phyloP scores from a whole-genome alignment of 1,284 basidiomycete genomes.

The Ceratobasidium sp. region DNA sequence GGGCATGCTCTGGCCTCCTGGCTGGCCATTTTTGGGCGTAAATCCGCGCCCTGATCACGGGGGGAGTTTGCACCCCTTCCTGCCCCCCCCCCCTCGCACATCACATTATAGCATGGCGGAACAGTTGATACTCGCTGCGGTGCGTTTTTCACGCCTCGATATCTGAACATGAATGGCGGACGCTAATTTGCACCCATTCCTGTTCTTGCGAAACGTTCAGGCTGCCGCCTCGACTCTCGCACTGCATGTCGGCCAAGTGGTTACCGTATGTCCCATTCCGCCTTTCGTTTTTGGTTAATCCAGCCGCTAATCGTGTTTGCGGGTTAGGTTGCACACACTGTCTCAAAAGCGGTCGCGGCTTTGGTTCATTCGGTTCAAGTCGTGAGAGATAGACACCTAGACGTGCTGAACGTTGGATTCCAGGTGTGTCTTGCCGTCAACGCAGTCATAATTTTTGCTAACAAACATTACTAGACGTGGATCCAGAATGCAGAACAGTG shows the following conservation, averaged over 20 bases:
- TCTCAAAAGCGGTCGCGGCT: too few species aligned
- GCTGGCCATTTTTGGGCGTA: too few species aligned
- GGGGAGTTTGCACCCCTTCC: background rate
- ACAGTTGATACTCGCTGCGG: background rate
- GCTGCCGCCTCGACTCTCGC: background rate
- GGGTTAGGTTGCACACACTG: constrained; percentile 9
- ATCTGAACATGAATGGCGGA: too few species aligned
- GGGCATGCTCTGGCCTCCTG: constrained; percentile 3
- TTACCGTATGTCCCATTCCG: background rate
- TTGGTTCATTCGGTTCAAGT: too few species aligned
- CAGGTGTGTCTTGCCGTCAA: constrained; percentile 15
- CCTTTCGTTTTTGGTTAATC: background rate
- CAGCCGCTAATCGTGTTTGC: background rate
- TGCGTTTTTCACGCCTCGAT: background rate
- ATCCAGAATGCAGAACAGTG: constrained; percentile 11
- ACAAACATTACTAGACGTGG: constrained; percentile 4
- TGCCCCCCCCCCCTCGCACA: background rate
- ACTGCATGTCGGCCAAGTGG: constrained; percentile 10
- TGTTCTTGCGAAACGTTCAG: too few species aligned
- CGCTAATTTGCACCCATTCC: too few species aligned
- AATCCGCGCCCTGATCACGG: too few species aligned
- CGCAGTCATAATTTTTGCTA: background rate
- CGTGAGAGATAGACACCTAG: background rate
- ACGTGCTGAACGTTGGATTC: constrained; percentile 30
- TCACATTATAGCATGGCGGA: background rate